Percentiles rank a stretch among this genome's conserved stretches.
phyloP scores from a whole-genome alignment of 2,329 filamentous ascomycete genomes.

The Zymoseptoria tritici region DNA sequence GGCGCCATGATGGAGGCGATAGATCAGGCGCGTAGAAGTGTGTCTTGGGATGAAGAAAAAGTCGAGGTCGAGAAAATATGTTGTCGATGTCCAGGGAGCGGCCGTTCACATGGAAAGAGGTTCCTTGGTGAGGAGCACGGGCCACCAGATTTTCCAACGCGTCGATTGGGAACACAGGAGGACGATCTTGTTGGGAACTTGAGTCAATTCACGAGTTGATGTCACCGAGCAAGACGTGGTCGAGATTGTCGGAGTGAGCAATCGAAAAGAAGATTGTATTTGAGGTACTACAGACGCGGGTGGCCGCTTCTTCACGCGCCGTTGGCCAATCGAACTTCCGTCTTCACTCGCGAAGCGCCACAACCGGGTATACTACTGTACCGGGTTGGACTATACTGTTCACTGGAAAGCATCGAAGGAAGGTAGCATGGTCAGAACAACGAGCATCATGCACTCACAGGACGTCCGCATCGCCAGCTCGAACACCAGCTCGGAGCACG shows the following conservation, averaged over 20 bases:
- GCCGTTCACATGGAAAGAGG: not conserved
- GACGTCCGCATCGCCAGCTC: not conserved
- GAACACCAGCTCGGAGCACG: not conserved
- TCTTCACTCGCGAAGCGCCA: not conserved
- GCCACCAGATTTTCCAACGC: not conserved
- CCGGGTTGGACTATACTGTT: not conserved
- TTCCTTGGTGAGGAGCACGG: not conserved
- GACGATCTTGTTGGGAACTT: not conserved
- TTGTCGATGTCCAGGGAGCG: not conserved
- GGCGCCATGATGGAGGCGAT: constrained; percentile 13
- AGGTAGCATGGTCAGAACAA: not conserved
- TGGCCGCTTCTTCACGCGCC: not conserved
- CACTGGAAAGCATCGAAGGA: too few species aligned
- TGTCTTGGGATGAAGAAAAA: not conserved
- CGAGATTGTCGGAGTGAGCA: not conserved
- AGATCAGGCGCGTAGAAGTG: not conserved
- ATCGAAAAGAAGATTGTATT: not conserved
- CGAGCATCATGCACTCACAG: not conserved
- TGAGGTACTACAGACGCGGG: not conserved
- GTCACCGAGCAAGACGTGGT: not conserved
- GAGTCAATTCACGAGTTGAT: not conserved
- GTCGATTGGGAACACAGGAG: not conserved
- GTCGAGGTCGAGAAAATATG: not conserved
- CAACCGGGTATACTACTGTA: not conserved
- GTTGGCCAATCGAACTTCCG: not conserved